phyloP scores from a whole-genome alignment of 2,329 filamentous ascomycete species.

The Talaromyces sp. region DNA sequence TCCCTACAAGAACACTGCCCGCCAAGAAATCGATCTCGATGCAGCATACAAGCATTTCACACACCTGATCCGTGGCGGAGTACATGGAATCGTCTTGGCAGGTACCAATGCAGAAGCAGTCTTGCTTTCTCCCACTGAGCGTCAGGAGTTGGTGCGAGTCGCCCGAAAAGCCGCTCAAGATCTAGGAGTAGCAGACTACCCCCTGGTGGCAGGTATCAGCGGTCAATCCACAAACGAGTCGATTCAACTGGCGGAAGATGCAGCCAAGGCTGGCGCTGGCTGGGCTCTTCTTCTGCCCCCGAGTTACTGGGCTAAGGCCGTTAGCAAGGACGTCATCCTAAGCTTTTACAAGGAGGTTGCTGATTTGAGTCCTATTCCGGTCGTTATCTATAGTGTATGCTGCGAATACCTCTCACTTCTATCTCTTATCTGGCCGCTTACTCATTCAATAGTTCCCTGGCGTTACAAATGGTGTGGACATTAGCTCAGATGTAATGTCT shows the following conservation, averaged over 20 bases:
- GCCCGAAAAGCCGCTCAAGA: constrained; percentile 25
- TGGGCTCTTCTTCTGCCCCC: constrained; percentile 54
- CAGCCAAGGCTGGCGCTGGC: constrained; percentile 41
- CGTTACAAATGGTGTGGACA: constrained; percentile 58
- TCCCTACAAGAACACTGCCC: constrained; percentile 36
- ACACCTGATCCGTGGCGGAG: constrained; percentile 38
- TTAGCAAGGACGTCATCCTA: constrained; percentile 16
- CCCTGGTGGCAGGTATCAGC: constrained; percentile 65
- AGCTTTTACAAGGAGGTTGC: constrained; percentile 26
- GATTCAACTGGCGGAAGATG: constrained; percentile 45
- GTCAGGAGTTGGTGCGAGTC: constrained; percentile 45
- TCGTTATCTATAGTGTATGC: constrained; percentile 53
- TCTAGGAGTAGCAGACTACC: neutral
- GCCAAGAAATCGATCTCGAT: constrained; percentile 41
- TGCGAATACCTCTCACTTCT: too few relatives aligned
- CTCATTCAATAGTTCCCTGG: constrained; percentile 43
- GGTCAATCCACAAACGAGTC: constrained; percentile 64
- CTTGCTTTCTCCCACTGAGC: constrained; percentile 47
- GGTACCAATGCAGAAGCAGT: constrained; percentile 47
- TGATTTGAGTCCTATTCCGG: constrained; percentile 43
- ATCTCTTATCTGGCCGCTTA: too few relatives aligned
- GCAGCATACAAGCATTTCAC: constrained; percentile 42
- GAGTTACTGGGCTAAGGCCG: constrained; percentile 55
- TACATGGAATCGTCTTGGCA: constrained; percentile 43
- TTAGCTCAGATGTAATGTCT: constrained; percentile 55